Conservation (phyloP, 305 asterid species). For the Withania somnifera region DNA sequence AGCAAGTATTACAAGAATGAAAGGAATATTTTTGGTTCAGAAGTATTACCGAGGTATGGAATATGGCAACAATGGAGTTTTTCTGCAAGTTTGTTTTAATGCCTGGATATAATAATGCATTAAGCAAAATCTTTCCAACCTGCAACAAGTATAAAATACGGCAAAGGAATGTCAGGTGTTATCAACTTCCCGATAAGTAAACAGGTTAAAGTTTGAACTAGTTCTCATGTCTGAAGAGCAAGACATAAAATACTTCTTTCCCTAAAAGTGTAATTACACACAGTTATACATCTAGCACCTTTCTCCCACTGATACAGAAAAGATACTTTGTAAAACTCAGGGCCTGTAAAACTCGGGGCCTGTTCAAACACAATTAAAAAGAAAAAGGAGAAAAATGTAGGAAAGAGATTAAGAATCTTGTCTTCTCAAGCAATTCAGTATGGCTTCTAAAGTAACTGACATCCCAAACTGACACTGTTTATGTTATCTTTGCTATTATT, state of each 20-base stretch:
- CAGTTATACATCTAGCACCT: neutral
- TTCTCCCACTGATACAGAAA: neutral
- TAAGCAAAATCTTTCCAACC: conserved; percentile 79
- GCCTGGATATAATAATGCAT: conserved; percentile 77
- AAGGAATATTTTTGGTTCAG: neutral
- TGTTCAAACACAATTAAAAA: neutral
- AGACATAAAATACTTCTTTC: too few relatives aligned
- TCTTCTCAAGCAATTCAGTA: neutral
- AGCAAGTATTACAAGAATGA: neutral
- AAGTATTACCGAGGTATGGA: conserved; percentile 70
- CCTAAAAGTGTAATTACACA: too few relatives aligned
- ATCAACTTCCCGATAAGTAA: neutral
- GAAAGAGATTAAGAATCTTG: neutral
- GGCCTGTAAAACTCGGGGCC: neutral
- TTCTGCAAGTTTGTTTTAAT: conserved; percentile 78
- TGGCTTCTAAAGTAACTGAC: neutral
- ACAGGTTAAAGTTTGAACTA: neutral
- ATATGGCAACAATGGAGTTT: conserved; percentile 62
- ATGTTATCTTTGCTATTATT: neutral
- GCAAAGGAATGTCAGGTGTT: neutral
- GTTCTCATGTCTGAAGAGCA: neutral
- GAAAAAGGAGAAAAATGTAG: neutral
- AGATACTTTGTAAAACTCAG: too few relatives aligned
- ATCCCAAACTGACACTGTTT: neutral
- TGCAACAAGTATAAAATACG: conserved; percentile 23